phyloP scores from a whole-genome alignment of 306 rosid genomes.

The Trifolium pratense region DNA sequence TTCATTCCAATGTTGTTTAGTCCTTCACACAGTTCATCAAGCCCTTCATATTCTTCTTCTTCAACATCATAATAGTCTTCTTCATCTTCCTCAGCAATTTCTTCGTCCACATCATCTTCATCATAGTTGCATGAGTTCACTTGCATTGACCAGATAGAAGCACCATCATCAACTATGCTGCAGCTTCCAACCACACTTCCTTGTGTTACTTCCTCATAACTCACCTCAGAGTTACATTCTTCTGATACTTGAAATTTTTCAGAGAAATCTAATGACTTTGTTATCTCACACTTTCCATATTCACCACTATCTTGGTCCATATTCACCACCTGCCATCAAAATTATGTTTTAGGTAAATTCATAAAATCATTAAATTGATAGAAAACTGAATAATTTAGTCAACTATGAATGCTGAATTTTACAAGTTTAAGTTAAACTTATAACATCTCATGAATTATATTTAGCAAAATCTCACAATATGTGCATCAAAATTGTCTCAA shows the following conservation, averaged over 20 bases:
- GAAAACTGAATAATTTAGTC: background rate
- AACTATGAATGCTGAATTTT: no score
- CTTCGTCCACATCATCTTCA: slow-evolving; percentile 67
- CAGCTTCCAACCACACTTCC: slow-evolving; percentile 21
- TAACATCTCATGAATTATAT: no score
- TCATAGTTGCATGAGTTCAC: slow-evolving; percentile 62
- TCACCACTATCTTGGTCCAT: slow-evolving; percentile 48
- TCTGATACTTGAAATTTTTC: slow-evolving; percentile 66
- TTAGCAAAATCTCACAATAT: no score
- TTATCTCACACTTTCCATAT: slow-evolving; percentile 60
- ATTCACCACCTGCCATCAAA: slow-evolving; percentile 46
- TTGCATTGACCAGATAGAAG: slow-evolving; percentile 83
- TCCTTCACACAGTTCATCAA: slow-evolving; percentile 70
- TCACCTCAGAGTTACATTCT: slow-evolving; percentile 58
- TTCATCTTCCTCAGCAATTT: slow-evolving; percentile 41
- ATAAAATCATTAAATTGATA: background rate
- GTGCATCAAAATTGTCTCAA: no score
- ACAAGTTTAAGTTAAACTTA: no score
- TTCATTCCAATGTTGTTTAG: slow-evolving; percentile 65
- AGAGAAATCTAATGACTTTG: slow-evolving; percentile 75
- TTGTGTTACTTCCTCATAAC: slow-evolving; percentile 41
- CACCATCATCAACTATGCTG: slow-evolving; percentile 64
- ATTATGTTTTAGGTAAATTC: background rate
- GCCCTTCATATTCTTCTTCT: slow-evolving; percentile 34
- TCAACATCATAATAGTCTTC: slow-evolving; percentile 38